Evolutionary conservation across 495 filamentous ascomycete genomes (phyloP).

Genomic region (Amorphotheca resinae): DNA sequence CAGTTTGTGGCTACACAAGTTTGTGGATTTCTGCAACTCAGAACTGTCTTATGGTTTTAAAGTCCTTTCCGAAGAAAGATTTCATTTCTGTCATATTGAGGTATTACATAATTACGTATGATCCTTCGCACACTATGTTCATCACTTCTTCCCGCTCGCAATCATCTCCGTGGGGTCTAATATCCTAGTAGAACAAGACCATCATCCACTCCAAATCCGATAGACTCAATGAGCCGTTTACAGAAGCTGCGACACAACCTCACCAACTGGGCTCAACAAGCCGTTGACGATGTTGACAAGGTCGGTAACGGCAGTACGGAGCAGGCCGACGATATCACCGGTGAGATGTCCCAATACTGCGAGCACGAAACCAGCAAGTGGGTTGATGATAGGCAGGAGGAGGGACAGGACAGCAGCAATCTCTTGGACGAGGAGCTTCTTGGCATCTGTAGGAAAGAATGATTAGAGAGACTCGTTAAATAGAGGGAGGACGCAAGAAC

Average conservation of each 20-base stretch:
- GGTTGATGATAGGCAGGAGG: neutral
- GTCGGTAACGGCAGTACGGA: neutral
- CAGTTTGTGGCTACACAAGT: no score
- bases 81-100: neutral
- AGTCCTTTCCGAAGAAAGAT: neutral
- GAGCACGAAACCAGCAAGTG: neutral
- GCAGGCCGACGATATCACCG: neutral
- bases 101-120: neutral
- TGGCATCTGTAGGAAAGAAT: neutral
- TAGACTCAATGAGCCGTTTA: no score
- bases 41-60: no score
- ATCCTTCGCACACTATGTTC: neutral
- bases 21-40: no score
- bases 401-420: neutral
- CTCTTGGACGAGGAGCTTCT: neutral
- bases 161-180: no score
- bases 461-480: no score
- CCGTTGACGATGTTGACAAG: neutral
- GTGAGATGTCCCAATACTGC: neutral
- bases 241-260: neutral
- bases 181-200: no score
- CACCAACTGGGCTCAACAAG: neutral
- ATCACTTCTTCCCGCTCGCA: neutral
- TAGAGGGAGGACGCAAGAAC: neutral
- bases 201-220: neutral